These are phyloP conservation scores for Monosporozyma siamensis DNA, from an alignment of 805 yeast species.

Conservation along the genomic window DNA sequence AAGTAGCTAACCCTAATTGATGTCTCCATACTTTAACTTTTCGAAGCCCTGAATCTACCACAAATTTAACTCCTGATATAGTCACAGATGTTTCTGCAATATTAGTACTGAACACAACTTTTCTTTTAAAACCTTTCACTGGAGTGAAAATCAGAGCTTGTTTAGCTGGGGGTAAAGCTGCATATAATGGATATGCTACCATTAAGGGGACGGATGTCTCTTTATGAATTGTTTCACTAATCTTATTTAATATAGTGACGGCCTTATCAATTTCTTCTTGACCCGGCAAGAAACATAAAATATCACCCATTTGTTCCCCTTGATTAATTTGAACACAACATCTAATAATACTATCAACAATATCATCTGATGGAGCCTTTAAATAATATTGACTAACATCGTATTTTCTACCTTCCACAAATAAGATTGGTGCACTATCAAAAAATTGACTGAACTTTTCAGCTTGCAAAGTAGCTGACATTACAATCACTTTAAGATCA, in stretches of 20 bases:
- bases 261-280: slow-evolving; percentile 95
- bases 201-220: slow-evolving; percentile 56
- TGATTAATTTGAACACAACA: slow-evolving; percentile 70
- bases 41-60: slow-evolving; percentile 84
- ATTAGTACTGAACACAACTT: slow-evolving; percentile 85
- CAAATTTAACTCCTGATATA: slow-evolving; percentile 88
- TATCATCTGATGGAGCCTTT: slow-evolving; percentile 57
- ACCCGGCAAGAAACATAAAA: slow-evolving; percentile 88
- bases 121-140: slow-evolving; percentile 58
- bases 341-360: slow-evolving; percentile 70
- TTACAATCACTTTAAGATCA: slow-evolving; percentile 62
- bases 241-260: slow-evolving; percentile 47
- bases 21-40: slow-evolving; percentile 95
- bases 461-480: slow-evolving; percentile 97
- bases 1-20: slow-evolving; percentile 82
- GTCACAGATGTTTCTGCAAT: slow-evolving; percentile 98
- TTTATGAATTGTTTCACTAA: slow-evolving; percentile 58
- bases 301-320: slow-evolving; percentile 75
- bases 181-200: slow-evolving; percentile 79
- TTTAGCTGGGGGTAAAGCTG: slow-evolving; percentile 79
- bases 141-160: slow-evolving; percentile 75
- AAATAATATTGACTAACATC: slow-evolving; percentile 71
- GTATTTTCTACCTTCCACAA: slow-evolving; percentile 82
- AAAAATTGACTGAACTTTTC: slow-evolving; percentile 69
- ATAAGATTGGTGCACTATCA: slow-evolving; percentile 69